Conservation (phyloP, 495 filamentous ascomycete genomes). For the Podospora bellae-mahoneyi region DNA sequence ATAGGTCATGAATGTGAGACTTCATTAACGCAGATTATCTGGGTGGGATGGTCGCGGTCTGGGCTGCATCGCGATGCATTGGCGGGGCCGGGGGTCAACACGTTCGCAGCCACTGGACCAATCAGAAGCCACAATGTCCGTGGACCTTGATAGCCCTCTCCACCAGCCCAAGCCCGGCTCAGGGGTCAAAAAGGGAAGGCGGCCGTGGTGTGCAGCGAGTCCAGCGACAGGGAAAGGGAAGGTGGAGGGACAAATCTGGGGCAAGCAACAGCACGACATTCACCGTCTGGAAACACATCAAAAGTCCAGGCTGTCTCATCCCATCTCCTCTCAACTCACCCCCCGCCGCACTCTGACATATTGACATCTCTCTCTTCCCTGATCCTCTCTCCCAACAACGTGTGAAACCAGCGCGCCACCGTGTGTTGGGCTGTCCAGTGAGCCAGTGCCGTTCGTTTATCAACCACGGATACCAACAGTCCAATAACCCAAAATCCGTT, state of each 20-base stretch:
- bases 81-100: slow-evolving; percentile 10
- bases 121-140: slow-evolving; percentile 1
- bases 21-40: slow-evolving; percentile 25
- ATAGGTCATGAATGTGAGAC: background rate
- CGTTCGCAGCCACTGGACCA: slow-evolving; percentile 13
- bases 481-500: background rate
- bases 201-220: slow-evolving; percentile 5
- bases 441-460: slow-evolving; percentile 3
- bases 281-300: background rate
- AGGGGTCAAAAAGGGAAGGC: slow-evolving; percentile 24
- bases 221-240: slow-evolving; percentile 10
- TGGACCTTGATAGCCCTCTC: slow-evolving; percentile 9
- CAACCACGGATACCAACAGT: slow-evolving; percentile 8
- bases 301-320: background rate
- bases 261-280: slow-evolving; percentile 4
- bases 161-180: slow-evolving; percentile 14
- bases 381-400: background rate
- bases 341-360: background rate
- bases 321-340: background rate
- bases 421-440: slow-evolving; percentile 7
- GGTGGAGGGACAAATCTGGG: slow-evolving; percentile 10
- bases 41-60: background rate
- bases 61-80: background rate
- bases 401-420: slow-evolving; percentile 2
- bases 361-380: background rate